A percentile compares a stretch with the other conserved stretches of the same genome.
These are phyloP conservation scores for Gaultheria prostrata DNA, from an alignment of 148 eudicot species.

Conservation along the genomic window DNA sequence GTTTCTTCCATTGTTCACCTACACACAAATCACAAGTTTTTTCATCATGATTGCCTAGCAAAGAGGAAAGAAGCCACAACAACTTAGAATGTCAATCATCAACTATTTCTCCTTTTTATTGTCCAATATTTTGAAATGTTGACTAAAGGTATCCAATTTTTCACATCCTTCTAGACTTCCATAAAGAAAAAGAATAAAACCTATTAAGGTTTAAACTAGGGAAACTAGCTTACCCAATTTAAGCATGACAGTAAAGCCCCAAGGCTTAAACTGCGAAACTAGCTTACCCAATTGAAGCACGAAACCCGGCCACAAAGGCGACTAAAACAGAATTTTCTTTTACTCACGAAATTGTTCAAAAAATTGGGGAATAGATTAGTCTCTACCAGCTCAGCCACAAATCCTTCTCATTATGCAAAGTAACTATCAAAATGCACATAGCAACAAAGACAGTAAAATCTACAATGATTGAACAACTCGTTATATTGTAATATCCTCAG, in stretches of 20 bases:
- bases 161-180: not conserved
- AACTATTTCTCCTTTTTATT: slow-evolving; percentile 14
- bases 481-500: not conserved
- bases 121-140: slow-evolving; percentile 15
- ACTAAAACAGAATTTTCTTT: slow-evolving; percentile 51
- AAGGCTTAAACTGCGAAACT: slow-evolving; percentile 25
- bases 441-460: not conserved
- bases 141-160: slow-evolving; percentile 11
- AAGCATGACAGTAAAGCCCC: slow-evolving; percentile 28
- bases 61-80: slow-evolving; percentile 1
- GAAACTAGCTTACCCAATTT: slow-evolving; percentile 32
- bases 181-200: slow-evolving; percentile 7
- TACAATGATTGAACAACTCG: not conserved
- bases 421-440: not conserved
- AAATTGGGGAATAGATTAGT: not conserved
- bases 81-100: slow-evolving; percentile 10
- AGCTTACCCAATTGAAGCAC: slow-evolving; percentile 42
- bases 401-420: not conserved
- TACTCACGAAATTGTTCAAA: not conserved
- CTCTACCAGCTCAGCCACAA: not conserved
- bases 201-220: slow-evolving; percentile 26
- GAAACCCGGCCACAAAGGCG: slow-evolving; percentile 67
- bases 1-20: too few species aligned
- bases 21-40: too few species aligned
- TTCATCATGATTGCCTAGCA: slow-evolving; percentile 9